Percentiles rank a stretch among this genome's conserved stretches.
Conservation (phyloP, 2,329 filamentous ascomycete genomes). For the Plectosphaerella sp. region DNA sequence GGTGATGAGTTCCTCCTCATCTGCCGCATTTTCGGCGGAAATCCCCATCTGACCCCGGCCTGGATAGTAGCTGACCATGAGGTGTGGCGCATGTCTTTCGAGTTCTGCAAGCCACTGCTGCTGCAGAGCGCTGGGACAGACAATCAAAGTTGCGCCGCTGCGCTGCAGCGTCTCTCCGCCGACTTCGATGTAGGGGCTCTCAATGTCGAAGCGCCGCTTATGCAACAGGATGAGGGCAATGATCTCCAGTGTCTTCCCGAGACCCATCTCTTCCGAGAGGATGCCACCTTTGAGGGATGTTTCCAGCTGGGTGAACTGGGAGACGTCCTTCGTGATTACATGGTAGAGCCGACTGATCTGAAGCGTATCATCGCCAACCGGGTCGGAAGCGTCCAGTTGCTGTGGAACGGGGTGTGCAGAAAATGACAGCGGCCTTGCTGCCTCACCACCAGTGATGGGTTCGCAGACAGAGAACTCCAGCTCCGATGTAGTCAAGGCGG, state of each 20-base stretch:
- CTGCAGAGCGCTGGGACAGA: slow-evolving; percentile 51
- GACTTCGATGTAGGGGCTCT: slow-evolving; percentile 5
- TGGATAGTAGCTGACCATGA: slow-evolving; percentile 53
- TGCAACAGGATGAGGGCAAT: slow-evolving; percentile 67
- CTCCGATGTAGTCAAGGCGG: slow-evolving; percentile 33
- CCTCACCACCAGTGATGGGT: too few relatives aligned
- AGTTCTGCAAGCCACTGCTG: slow-evolving; percentile 61
- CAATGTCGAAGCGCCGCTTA: slow-evolving; percentile 25
- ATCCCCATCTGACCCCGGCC: slow-evolving; percentile 28
- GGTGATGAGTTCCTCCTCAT: slow-evolving; percentile 33
- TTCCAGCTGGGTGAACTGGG: slow-evolving; percentile 36
- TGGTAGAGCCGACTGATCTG: slow-evolving; percentile 63
- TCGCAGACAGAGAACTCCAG: background rate
- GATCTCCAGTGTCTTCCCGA: slow-evolving; percentile 76
- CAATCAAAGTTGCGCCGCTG: slow-evolving; percentile 56
- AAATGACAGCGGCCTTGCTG: too few relatives aligned
- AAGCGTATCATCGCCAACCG: slow-evolving; percentile 18
- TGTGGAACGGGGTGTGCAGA: too few relatives aligned
- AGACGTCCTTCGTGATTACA: slow-evolving; percentile 45
- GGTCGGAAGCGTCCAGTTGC: too few relatives aligned
- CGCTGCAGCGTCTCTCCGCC: slow-evolving; percentile 35
- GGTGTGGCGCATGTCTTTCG: slow-evolving; percentile 49
- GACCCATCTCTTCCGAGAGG: slow-evolving; percentile 76
- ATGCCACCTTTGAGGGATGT: slow-evolving; percentile 54
- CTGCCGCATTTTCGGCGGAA: slow-evolving; percentile 19